phyloP scores from a whole-genome alignment of 768 basidiomycete species.

The Suillus subalutaceus region DNA sequence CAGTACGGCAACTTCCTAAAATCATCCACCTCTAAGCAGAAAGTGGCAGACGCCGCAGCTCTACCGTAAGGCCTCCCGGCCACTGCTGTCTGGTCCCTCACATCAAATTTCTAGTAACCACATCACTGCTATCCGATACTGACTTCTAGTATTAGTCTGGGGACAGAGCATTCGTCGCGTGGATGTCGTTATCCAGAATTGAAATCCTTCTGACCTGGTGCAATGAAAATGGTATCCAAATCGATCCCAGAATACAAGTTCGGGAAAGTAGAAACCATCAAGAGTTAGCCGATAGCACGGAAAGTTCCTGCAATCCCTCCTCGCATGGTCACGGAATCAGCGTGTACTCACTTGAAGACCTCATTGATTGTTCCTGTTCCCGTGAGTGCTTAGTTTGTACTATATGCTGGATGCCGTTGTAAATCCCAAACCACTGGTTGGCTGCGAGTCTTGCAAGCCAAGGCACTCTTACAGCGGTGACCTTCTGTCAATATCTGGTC shows the following conservation, averaged over 20 bases:
- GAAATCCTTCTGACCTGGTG: constrained; percentile 51
- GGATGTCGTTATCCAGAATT: constrained; percentile 25
- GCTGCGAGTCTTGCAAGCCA: background rate
- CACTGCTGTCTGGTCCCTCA: background rate
- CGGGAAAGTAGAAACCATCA: constrained; percentile 15
- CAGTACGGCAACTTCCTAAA: constrained; percentile 4
- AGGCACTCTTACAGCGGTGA: background rate
- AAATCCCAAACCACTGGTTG: background rate
- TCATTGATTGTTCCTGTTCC: constrained; percentile 25
- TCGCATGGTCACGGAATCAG: constrained; percentile 22
- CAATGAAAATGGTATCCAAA: constrained; percentile 42
- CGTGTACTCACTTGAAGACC: constrained; percentile 27
- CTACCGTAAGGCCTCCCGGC: background rate
- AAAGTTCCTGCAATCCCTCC: constrained; percentile 12
- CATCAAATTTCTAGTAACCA: background rate
- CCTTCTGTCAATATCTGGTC: background rate
- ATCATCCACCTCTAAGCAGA: background rate
- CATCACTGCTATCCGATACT: background rate
- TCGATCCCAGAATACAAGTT: constrained; percentile 50
- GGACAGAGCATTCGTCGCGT: background rate
- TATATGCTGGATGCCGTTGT: background rate
- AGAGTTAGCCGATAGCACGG: background rate
- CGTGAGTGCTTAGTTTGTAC: constrained; percentile 26
- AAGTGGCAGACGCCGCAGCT: background rate
- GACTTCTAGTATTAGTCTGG: background rate